phyloP scores from a whole-genome alignment of 352 stramenopile genomes.

The Globisporangium parvum region DNA sequence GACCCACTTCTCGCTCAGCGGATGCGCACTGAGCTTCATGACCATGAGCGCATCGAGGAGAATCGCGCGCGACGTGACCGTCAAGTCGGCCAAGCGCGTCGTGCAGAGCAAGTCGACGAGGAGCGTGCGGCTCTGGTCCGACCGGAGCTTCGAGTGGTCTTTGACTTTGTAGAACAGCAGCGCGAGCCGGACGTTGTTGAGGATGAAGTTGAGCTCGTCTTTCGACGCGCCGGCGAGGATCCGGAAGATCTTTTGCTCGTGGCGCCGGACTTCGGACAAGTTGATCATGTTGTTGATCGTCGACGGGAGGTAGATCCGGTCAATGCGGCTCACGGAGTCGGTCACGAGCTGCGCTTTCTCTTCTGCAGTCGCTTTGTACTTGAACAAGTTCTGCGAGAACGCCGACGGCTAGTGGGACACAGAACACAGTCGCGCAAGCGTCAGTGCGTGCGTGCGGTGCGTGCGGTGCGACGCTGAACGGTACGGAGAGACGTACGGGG shows the following conservation, averaged over 20 bases:
- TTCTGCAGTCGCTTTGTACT: slow-evolving; percentile 76
- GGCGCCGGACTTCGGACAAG: slow-evolving; percentile 62
- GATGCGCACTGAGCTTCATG: slow-evolving; percentile 95
- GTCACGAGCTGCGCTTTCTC: slow-evolving; percentile 70
- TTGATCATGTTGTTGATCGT: slow-evolving; percentile 90
- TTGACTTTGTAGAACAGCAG: slow-evolving; percentile 99
- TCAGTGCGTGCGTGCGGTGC: too few relatives aligned
- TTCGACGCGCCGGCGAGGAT: slow-evolving; percentile 93
- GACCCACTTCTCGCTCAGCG: slow-evolving; percentile 93
- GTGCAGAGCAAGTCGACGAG: slow-evolving; percentile 94
- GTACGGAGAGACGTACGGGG: slow-evolving; percentile 13
- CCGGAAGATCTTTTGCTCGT: slow-evolving; percentile 94
- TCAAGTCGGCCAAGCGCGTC: slow-evolving; percentile 90
- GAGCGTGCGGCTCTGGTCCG: slow-evolving; percentile 87
- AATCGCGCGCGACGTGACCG: slow-evolving; percentile 87
- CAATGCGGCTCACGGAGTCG: slow-evolving; percentile 68
- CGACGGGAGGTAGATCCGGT: slow-evolving; percentile 79
- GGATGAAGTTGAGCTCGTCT: slow-evolving; percentile 96
- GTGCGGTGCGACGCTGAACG: too few relatives aligned
- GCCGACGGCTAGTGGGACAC: slow-evolving; percentile 23
- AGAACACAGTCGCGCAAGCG: not conserved
- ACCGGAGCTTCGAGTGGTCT: slow-evolving; percentile 66
- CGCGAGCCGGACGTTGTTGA: slow-evolving; percentile 92
- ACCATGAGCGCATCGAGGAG: slow-evolving; percentile 96
- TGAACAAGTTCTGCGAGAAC: slow-evolving; percentile 75